Conservation (phyloP, 129 eudicot genomes). For the Pulicaria dysenterica region DNA sequence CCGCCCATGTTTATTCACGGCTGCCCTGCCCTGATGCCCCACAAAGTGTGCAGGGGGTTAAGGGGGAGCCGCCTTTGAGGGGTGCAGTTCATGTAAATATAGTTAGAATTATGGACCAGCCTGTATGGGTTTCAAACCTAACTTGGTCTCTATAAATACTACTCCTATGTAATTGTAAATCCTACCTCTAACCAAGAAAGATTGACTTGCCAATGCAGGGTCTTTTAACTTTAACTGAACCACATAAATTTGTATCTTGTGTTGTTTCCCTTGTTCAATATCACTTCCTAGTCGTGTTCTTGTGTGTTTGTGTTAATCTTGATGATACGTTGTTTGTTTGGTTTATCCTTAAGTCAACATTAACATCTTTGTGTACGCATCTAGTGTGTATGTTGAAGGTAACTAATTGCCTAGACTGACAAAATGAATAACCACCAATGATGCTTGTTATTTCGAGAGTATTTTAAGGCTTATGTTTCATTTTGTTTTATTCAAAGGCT, state of each 20-base stretch:
- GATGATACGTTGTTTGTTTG: background rate
- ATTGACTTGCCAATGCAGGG: background rate
- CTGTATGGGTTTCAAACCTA: background rate
- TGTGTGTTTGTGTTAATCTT: background rate
- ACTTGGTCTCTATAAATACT: background rate
- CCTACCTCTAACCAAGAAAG: background rate
- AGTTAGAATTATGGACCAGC: background rate
- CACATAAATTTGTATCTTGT: background rate
- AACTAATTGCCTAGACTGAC: constrained; percentile 14
- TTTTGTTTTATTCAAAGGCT: background rate
- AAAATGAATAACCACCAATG: background rate
- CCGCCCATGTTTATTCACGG: background rate
- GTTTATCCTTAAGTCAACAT: background rate
- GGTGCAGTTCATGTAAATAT: background rate
- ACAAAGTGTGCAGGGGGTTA: background rate
- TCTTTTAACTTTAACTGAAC: background rate
- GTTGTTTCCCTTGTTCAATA: background rate
- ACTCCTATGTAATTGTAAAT: background rate
- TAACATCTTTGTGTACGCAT: constrained; percentile 9
- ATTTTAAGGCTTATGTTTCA: constrained; percentile 3
- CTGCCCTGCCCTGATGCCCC: background rate
- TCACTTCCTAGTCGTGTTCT: background rate
- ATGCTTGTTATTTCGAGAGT: constrained; percentile 15
- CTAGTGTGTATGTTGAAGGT: constrained; percentile 2
- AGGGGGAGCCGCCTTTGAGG: background rate